Evolutionary conservation across 164 flowering plant genomes (phyloP), one percentile per base, ranked within the genome.

Genomic region (Cinnamomum micranthum): DNA sequence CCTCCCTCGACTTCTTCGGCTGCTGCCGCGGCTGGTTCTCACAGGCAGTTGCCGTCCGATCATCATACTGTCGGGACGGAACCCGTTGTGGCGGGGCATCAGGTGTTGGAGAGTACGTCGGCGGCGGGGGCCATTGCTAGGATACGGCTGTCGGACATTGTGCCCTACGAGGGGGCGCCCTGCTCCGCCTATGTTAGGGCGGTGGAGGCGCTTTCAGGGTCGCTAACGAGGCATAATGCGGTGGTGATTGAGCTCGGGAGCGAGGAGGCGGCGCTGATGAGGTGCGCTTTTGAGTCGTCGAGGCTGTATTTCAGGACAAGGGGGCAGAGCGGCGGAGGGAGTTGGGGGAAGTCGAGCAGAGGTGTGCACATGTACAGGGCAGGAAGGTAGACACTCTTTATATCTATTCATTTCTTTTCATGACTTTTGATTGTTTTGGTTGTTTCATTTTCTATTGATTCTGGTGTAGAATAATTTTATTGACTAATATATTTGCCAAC

Each of bases 121-220:
- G 51, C 77, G 3, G 20, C 71, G 14, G 24, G 50, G 68, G 51
- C 51, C 15, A 58, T 60, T 27, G 82, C 89, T 0, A 85, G 92
- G 73, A 86, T 92, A 17, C 77, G 92, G 68, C 82, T 92, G 2
- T 84, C 92, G 2, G 98, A 95, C 47, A 86, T 95, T 13, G 35
- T 78, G 52, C 88, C 95, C 7, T 89, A 86, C 35, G 98, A 92
- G 68, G 98, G 98, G n/a, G 89, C 92, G 2, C 89, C 93, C 0
- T 73, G 75, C 10, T 81, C 76, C 50, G 55, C 81, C 22, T 95
- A 90, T 71, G 28, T 76, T 55, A 86, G 80, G 85, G 91, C 95
- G 9, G 90, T 93, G 75, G 94, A 92, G 82, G 86, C 92, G 51
- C 77, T 94, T 13, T 91, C 94, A 5, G 87, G 85, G 33, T 94